phyloP scores from a whole-genome alignment of 2,329 filamentous ascomycete genomes.

The Stachybotrys chartarum region DNA sequence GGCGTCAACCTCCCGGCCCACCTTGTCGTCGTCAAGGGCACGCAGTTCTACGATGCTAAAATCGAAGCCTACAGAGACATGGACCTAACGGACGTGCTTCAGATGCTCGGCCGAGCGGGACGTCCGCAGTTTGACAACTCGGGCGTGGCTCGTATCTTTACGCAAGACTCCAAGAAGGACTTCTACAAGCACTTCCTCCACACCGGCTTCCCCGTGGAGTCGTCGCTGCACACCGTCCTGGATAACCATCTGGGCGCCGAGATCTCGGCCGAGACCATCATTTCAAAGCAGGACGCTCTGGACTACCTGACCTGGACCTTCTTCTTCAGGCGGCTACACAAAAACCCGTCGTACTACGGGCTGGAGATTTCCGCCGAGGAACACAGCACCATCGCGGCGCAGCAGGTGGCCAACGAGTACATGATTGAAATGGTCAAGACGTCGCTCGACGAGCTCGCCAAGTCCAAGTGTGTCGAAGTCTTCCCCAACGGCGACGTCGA shows the following conservation, averaged over 20 bases:
- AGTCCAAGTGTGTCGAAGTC: slow-evolving; percentile 76
- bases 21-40: slow-evolving; percentile 94
- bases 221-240: slow-evolving; percentile 88
- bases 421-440: slow-evolving; percentile 90
- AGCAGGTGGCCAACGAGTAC: slow-evolving; percentile 84
- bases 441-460: slow-evolving; percentile 72
- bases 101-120: slow-evolving; percentile 94
- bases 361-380: slow-evolving; percentile 89
- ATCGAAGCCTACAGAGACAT: slow-evolving; percentile 97
- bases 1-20: slow-evolving; percentile 97
- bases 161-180: slow-evolving; percentile 93
- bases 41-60: slow-evolving; percentile 96
- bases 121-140: slow-evolving; percentile 95
- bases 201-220: slow-evolving; percentile 96
- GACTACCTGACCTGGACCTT: slow-evolving; percentile 99
- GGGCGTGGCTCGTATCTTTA: slow-evolving; percentile 94
- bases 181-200: slow-evolving; percentile 99
- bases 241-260: slow-evolving; percentile 97
- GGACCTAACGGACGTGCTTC: slow-evolving; percentile 95
- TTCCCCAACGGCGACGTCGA: slow-evolving; percentile 86
- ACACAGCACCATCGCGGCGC: slow-evolving; percentile 79
- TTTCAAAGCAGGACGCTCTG: slow-evolving; percentile 91
- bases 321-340: slow-evolving; percentile 95
- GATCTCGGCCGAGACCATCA: slow-evolving; percentile 85
- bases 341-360: slow-evolving; percentile 97